Conservation (phyloP, 176 grass and related monocot species). For the Dactylis glomerata region DNA sequence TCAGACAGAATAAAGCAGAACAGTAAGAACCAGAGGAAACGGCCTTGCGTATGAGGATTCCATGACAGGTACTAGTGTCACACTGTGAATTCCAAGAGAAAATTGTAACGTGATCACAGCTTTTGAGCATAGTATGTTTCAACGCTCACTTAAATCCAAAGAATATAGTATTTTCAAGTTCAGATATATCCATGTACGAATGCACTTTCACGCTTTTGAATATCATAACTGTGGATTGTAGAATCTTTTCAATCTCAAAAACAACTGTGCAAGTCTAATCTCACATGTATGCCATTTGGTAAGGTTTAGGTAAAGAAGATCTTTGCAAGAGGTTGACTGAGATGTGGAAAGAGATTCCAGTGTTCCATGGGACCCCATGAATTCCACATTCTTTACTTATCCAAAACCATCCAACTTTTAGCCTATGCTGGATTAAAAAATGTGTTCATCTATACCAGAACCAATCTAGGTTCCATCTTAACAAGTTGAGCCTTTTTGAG, state of each 20-base stretch:
- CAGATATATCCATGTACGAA: background rate
- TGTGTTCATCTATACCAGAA: background rate
- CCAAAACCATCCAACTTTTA: slow-evolving; percentile 4
- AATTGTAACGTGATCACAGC: background rate
- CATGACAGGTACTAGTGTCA: background rate
- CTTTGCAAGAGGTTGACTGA: too few relatives aligned
- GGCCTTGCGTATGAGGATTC: background rate
- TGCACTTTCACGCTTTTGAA: background rate
- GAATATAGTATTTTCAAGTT: background rate
- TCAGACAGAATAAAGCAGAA: too few relatives aligned
- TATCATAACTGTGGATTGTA: background rate
- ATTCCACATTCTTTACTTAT: slow-evolving; percentile 19
- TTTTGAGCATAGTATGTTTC: background rate
- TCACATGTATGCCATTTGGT: background rate
- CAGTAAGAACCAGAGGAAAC: background rate
- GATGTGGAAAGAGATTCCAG: slow-evolving; percentile 13
- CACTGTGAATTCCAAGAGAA: background rate
- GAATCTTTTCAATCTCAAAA: background rate
- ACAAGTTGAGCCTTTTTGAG: background rate
- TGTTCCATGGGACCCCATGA: slow-evolving; percentile 22
- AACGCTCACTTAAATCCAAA: background rate
- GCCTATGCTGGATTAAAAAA: background rate
- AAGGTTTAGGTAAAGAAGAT: background rate
- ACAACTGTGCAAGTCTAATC: background rate
- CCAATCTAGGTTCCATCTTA: background rate